Base-by-base conservation (phyloP, 331 rosid genomes). In the Quercus phellos region DNA sequence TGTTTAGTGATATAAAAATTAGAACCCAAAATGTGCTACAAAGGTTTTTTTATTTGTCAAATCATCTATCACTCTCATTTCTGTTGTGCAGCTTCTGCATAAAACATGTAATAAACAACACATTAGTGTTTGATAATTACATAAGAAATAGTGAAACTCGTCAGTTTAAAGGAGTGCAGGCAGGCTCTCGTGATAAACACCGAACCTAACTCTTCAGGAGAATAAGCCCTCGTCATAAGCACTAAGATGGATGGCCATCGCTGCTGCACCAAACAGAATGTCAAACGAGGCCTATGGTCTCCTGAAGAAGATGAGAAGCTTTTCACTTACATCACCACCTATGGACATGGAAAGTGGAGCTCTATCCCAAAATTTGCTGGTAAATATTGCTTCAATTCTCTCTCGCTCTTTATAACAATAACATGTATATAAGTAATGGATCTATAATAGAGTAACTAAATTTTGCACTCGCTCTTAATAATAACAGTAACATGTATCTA, bases 261-360 rank as follows among this genome's bases (percentile, higher is more conserved):
- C 51, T 81, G 90, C 71, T 87, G 90, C 80, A 61, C 71, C 77
- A 87, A 87, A 69, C 80, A 72, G 85, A 84, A 76, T 68, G 83
- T 87, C 19, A 87, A 84, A 79, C 82, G 83, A 77, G 90, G 90
- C 42, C 66, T 87, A 22, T 87, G 90, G 90, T 84, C 88, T 60
- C 88, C 90, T 35, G 90, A 87, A 55, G 90, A 87, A 82, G 90
- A 87, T 69, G 90, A 82, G 76, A 82, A 82, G 80, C 83, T 87
- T 0, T 38, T 84, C 60, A 66, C 66, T 4, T 77, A 75, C 72
- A 74, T 84, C 19, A 67, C 83, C 73, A 73, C 60, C 21, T 12
- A 27, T 21, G 84, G 90, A 58, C 80, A 81, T 54, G 88, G 78
- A 24, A 79, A 83, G 19, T 87, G 90, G 90, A 84, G 88, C 35